phyloP scores from a whole-genome alignment of 495 filamentous ascomycete genomes.

The Letharia lupina region DNA sequence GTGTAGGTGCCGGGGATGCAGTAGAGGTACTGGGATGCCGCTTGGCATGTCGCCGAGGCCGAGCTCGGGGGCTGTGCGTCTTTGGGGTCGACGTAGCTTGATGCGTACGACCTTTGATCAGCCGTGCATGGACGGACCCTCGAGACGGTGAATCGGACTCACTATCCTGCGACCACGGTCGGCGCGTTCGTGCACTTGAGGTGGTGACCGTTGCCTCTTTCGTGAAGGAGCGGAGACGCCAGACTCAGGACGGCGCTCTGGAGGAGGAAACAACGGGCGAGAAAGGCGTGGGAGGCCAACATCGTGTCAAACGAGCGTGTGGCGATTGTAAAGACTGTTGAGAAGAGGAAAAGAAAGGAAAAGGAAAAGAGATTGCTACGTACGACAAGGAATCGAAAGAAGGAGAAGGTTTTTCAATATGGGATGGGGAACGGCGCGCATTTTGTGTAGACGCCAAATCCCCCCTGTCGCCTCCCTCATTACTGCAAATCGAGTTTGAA shows the following conservation, averaged over 20 bases:
- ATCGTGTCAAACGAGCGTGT: neutral
- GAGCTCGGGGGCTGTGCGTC: neutral
- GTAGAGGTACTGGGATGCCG: neutral
- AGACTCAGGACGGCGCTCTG: neutral
- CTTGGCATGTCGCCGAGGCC: neutral
- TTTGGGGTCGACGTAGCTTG: neutral
- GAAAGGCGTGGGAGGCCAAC: neutral
- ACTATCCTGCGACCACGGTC: neutral
- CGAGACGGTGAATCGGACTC: neutral
- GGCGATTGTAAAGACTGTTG: neutral
- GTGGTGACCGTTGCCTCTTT: neutral
- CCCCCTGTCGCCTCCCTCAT: neutral
- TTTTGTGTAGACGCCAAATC: neutral
- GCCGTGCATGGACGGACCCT: neutral
- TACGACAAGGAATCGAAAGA: neutral
- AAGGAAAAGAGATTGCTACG: neutral
- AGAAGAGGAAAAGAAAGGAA: neutral
- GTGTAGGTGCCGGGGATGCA: neutral
- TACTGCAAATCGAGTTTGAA: neutral
- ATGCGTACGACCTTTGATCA: neutral
- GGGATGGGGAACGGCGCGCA: neutral
- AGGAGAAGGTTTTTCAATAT: neutral
- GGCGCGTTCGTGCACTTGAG: neutral
- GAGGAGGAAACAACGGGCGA: neutral
- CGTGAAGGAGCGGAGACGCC: neutral